Evolutionary conservation across 306 rosid species (phyloP).

Genomic region (Mimosa pudica): DNA sequence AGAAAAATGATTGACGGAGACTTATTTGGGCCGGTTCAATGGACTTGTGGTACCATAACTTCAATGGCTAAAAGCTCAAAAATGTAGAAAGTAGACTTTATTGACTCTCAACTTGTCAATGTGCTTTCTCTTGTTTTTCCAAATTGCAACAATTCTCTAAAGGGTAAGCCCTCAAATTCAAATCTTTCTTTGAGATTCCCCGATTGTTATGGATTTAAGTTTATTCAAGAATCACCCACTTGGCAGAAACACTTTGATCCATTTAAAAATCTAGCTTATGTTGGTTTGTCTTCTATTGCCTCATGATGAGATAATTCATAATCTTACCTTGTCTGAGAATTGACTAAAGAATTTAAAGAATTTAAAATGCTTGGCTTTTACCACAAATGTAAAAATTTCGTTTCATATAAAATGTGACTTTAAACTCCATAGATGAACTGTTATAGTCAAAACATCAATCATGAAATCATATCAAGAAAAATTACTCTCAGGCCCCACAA

Average conservation of each 20-base stretch:
- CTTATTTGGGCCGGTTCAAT: slow-evolving; percentile 24
- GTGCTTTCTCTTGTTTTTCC: slow-evolving; percentile 28
- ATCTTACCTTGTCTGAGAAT: neutral
- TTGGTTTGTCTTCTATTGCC: neutral
- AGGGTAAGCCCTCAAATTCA: neutral
- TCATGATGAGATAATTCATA: neutral
- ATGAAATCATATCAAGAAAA: neutral
- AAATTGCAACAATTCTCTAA: neutral
- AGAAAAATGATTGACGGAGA: slow-evolving; percentile 22
- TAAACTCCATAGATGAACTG: neutral
- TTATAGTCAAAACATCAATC: slow-evolving; percentile 14
- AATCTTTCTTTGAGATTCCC: neutral
- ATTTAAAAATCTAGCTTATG: neutral
- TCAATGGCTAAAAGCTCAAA: slow-evolving; percentile 3
- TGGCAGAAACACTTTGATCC: neutral
- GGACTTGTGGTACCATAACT: slow-evolving; percentile 37
- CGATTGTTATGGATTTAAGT: neutral
- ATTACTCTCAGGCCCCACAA: neutral
- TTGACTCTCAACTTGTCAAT: slow-evolving; percentile 29
- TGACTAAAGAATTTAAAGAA: neutral
- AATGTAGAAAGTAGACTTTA: slow-evolving; percentile 19
- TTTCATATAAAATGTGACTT: neutral
- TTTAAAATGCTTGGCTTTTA: no score
- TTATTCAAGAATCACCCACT: slow-evolving; percentile 1
- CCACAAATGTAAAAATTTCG: neutral